These are phyloP conservation scores for Epichloe baconii DNA, from an alignment of 2,329 filamentous ascomycete genomes.

Conservation along the genomic window DNA sequence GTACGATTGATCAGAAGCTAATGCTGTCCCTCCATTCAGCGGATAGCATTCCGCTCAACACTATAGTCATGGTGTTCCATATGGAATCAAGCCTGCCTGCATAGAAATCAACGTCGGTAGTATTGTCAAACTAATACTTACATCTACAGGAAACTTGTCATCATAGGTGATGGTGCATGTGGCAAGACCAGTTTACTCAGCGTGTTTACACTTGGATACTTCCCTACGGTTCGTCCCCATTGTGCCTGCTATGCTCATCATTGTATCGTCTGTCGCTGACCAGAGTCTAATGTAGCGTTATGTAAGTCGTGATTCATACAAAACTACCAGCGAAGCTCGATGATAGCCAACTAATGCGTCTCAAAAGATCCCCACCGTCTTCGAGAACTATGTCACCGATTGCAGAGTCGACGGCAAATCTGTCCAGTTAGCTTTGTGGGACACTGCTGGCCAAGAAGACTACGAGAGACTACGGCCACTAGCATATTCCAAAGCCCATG, in stretches of 20 bases:
- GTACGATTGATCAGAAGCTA: slow-evolving; percentile 25
- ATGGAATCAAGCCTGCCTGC: background rate
- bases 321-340: background rate
- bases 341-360: slow-evolving; percentile 9
- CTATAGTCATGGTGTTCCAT: background rate
- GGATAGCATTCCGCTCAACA: background rate
- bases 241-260: slow-evolving; percentile 1
- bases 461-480: slow-evolving; percentile 91
- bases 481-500: slow-evolving; percentile 93
- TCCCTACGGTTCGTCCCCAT: slow-evolving; percentile 67
- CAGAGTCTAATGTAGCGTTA: slow-evolving; percentile 36
- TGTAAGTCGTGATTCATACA: slow-evolving; percentile 26
- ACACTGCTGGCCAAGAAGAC: slow-evolving; percentile 98
- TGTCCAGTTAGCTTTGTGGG: slow-evolving; percentile 96
- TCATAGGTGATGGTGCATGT: slow-evolving; percentile 94
- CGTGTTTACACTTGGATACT: slow-evolving; percentile 96
- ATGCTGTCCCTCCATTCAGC: no score
- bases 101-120: background rate
- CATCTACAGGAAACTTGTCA: slow-evolving; percentile 73
- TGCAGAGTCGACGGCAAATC: slow-evolving; percentile 96
- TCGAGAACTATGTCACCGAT: slow-evolving; percentile 99
- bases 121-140: background rate
- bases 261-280: background rate
- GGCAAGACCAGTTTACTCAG: slow-evolving; percentile 96
- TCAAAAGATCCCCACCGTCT: slow-evolving; percentile 73